Evolutionary conservation across 441 rosid species (phyloP).

Genomic region (Jatropha multifida): DNA sequence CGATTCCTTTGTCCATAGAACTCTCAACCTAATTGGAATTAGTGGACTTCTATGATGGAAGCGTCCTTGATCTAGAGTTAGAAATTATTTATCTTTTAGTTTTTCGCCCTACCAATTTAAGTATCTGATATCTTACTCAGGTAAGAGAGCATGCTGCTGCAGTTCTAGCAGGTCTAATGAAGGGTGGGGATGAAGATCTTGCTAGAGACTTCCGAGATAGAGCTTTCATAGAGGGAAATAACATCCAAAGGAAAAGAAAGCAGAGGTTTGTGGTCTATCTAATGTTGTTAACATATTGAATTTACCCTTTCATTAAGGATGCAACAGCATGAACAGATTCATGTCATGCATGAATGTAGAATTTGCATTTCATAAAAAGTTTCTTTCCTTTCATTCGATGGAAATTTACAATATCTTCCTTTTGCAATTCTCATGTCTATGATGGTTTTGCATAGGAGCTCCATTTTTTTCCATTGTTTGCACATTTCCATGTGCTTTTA

Average conservation of each 20-base stretch:
- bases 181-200: slow-evolving; percentile 91
- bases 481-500: background rate
- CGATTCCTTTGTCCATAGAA: background rate
- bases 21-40: background rate
- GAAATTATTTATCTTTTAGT: slow-evolving; percentile 2
- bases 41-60: slow-evolving; percentile 1
- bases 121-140: slow-evolving; percentile 39
- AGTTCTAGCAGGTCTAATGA: slow-evolving; percentile 94
- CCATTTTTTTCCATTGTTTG: background rate
- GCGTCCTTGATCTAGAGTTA: slow-evolving; percentile 11
- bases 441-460: background rate
- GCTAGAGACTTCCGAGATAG: slow-evolving; percentile 82
- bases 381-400: background rate
- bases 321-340: background rate
- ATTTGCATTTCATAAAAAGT: background rate
- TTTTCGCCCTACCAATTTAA: slow-evolving; percentile 16
- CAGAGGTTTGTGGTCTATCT: slow-evolving; percentile 44
- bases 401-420: background rate
- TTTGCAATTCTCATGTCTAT: background rate
- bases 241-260: slow-evolving; percentile 59
- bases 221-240: slow-evolving; percentile 73
- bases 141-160: slow-evolving; percentile 99
- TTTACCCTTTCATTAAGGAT: background rate
- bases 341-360: background rate
- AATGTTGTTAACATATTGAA: background rate